Base-by-base conservation (phyloP, 371 early-diverging fungal species). In the Mucor racemosus region DNA sequence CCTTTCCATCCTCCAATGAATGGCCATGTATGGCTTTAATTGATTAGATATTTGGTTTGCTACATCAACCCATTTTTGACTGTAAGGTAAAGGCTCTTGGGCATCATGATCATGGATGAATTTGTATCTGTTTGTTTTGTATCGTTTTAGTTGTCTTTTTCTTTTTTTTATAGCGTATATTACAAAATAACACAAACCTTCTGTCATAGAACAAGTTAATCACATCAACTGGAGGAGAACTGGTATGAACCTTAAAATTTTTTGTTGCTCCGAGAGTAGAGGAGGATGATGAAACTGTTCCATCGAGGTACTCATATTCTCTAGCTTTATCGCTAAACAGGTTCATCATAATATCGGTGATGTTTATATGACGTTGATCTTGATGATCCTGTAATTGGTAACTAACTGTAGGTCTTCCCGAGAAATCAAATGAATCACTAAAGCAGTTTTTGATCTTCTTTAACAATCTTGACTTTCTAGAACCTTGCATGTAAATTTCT, bases 1-100 rank as follows among this genome's bases (percentile, higher is more conserved):
- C 26, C 78, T 76, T 50, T 84, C 84, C 84, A 84, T 84, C 40
- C 81, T 73, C 81, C 84, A 84, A 60, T 84, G 84, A 50, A 84
- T 75, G 4, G 84, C 84, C 9, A 84, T 74, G 72, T 69, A 84
- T 17, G 81, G 84, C 14, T 63, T 58, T 21, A 84, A 57, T 19
- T 77, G 69, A 7, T 60, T 39, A 8, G 80, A 72, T 62, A 81
- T 77, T 21, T 65, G 60, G 54, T 80, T 71, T 0, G 84, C 81
- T 5, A 76, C 59, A 3, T 66, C 53, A 1, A 60, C 64, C 78
- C 80, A 78, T 19, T 64, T 58, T 33, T 60, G 57, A 44, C 66
- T 75, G 41, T 81, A 84, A 15, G 73, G 60, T 33, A 84, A n/a
- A 1, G 84, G 81, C 11, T 34, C 62, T 6, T 69, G 15, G 0